Evolutionary conservation across 108 stramenopile genomes (phyloP), one percentile per base, ranked within the genome.

Genomic region (Licmophora abbreviata): DNA sequence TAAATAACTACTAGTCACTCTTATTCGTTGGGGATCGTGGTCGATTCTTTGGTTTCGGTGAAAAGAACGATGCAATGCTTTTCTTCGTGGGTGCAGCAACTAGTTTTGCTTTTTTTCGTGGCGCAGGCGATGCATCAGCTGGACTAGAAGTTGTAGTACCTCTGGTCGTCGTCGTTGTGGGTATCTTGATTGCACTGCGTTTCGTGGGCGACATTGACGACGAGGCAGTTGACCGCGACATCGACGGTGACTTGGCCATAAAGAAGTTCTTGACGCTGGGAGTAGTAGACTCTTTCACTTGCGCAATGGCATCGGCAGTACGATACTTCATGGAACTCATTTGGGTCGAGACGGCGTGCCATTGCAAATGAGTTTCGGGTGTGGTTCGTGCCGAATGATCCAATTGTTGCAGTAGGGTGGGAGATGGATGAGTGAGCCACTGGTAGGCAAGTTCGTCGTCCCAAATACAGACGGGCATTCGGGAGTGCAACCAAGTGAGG

Each of bases 401-500:
- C 4, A 82, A 56, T 30, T 63, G 8, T 12, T 66, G 17, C 5
- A 67, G 53, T 7, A 74, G 22, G 17, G 27, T 29, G 29, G 35
- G 53, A 23, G 71, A 60, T 20, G 89, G 89, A 46, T 59, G 29
- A 12, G 20, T 8, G 24, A 91, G 44, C 89, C 89, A 91, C 54
- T 74, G 29, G 36, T 44, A 47, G 6, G 82, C 84, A 0, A 74
- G 58, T 7, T 64, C 48, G 37, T 28, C 37, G 30, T 84, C 78
- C 71, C 69, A 80, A 10, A 85, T 21, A 29, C 73, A 71, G 18
- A 86, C 62, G 0, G 89, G 89, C 65, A 79, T 76, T 7, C 89
- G 68, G 47, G 66, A 55, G 56, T 91, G 89, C 4, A 91, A 43
- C 80, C 81, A 85, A 17, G 48, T 34, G 4, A 80, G 47, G 21